These are phyloP conservation scores for Mycogone perniciosa DNA, from an alignment of 2,329 filamentous ascomycete species.

Conservation along the genomic window DNA sequence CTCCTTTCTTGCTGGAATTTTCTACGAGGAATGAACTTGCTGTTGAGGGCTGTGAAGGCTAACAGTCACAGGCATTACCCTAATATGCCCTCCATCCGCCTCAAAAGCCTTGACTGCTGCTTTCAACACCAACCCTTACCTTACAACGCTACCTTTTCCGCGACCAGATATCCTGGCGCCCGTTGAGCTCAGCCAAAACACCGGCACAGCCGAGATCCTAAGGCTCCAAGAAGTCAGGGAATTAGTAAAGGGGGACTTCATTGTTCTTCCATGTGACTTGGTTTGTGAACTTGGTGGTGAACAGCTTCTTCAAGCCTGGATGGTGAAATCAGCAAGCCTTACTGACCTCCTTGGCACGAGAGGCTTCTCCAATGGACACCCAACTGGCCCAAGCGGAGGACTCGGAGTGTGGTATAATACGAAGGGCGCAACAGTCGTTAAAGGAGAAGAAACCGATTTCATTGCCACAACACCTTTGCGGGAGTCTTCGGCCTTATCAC, in stretches of 20 bases:
- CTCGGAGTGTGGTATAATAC: slow-evolving; percentile 90
- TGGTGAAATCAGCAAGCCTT: slow-evolving; percentile 72
- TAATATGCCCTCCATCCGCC: slow-evolving; percentile 60
- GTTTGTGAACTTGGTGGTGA: slow-evolving; percentile 85
- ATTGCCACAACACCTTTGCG: slow-evolving; percentile 69
- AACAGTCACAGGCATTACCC: slow-evolving; percentile 48
- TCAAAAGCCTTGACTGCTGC: slow-evolving; percentile 61
- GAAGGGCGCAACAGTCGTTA: slow-evolving; percentile 65
- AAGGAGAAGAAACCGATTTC: slow-evolving; percentile 91
- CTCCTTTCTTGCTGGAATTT: too few species aligned
- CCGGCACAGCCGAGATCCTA: slow-evolving; percentile 82
- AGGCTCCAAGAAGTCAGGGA: slow-evolving; percentile 74
- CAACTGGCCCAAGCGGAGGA: slow-evolving; percentile 59
- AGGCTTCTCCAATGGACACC: slow-evolving; percentile 31
- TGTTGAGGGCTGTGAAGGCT: slow-evolving; percentile 13
- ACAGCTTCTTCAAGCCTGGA: slow-evolving; percentile 82
- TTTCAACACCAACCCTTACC: slow-evolving; percentile 69
- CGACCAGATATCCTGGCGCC: slow-evolving; percentile 73
- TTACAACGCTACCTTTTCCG: slow-evolving; percentile 67
- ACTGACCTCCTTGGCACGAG: slow-evolving; percentile 50
- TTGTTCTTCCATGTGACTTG: slow-evolving; percentile 87
- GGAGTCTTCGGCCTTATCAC: slow-evolving; percentile 36
- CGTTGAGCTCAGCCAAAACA: slow-evolving; percentile 68
- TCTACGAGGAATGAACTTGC: too few species aligned
- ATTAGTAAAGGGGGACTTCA: slow-evolving; percentile 77